Percentiles rank a stretch among this genome's conserved stretches.
Evolutionary conservation across 2,329 filamentous ascomycete species (phyloP).

Genomic region (Beauveria rudraprayagi): DNA sequence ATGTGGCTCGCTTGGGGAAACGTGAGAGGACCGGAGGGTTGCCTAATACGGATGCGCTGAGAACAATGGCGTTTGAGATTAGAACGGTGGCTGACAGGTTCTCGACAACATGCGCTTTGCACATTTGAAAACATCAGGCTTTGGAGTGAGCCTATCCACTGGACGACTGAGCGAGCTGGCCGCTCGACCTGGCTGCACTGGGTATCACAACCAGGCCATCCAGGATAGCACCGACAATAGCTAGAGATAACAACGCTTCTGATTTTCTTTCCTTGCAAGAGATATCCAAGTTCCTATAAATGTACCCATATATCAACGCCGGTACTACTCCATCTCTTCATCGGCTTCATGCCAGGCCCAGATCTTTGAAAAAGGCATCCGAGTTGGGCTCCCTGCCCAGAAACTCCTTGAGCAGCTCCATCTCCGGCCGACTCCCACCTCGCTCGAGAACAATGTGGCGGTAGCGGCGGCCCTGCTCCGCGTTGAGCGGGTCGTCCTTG

Average conservation of each 20-base stretch:
- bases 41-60: background rate
- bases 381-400: conserved; percentile 67
- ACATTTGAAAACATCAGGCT: background rate
- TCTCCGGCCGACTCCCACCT: conserved; percentile 72
- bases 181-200: background rate
- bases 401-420: conserved; percentile 72
- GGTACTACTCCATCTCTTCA: background rate
- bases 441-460: conserved; percentile 70
- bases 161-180: no score
- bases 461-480: conserved; percentile 64
- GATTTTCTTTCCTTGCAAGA: background rate
- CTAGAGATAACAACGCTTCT: background rate
- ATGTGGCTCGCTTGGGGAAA: background rate
- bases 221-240: no score
- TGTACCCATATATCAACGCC: background rate
- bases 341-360: conserved; percentile 38
- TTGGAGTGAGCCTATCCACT: no score
- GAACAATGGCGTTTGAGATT: background rate
- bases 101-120: no score
- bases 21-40: background rate
- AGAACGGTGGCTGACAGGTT: no score
- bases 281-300: background rate
- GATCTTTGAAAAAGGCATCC: conserved; percentile 72
- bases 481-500: conserved; percentile 70
- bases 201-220: background rate